Conservation (phyloP, 768 basidiomycete species). For the Tubosaeta sp. region DNA sequence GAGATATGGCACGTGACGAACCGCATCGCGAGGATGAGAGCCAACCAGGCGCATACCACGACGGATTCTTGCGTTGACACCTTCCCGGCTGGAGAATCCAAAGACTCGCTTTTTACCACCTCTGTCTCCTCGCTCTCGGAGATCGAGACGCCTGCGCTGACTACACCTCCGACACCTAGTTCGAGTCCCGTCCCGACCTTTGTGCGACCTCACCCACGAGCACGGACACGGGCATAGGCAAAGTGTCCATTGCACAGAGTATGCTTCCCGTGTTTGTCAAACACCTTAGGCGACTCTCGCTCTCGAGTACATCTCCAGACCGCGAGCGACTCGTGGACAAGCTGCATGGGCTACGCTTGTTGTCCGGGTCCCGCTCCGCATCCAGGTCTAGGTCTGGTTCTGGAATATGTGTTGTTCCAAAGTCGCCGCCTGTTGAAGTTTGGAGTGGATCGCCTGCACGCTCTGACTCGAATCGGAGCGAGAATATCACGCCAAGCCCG, state of each 20-base stretch:
- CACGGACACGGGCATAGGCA: neutral
- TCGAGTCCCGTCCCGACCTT: constrained; percentile 1
- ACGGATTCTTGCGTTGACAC: neutral
- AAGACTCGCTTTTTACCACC: constrained; percentile 27
- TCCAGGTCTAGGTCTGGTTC: neutral
- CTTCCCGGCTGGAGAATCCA: constrained; percentile 22
- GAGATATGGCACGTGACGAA: neutral
- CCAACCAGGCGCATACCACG: neutral
- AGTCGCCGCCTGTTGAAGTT: constrained; percentile 1
- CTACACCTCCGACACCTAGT: constrained; percentile 26
- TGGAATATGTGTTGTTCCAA: neutral
- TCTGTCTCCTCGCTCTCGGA: constrained; percentile 21
- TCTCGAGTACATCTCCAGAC: constrained; percentile 15
- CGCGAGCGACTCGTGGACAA: constrained; percentile 22
- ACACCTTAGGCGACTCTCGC: constrained; percentile 23
- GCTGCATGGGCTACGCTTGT: constrained; percentile 19
- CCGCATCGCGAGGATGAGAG: neutral
- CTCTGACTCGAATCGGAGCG: constrained; percentile 17
- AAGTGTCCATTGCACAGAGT: constrained; percentile 17
- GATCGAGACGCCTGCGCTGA: constrained; percentile 18
- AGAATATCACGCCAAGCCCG: constrained; percentile 6
- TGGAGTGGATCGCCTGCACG: constrained; percentile 18
- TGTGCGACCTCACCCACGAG: constrained; percentile 3
- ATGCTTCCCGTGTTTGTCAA: constrained; percentile 29
- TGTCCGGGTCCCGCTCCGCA: constrained; percentile 9